Conservation (phyloP, 73 alveolate genomes). For the Tetrahymena thermophila region DNA sequence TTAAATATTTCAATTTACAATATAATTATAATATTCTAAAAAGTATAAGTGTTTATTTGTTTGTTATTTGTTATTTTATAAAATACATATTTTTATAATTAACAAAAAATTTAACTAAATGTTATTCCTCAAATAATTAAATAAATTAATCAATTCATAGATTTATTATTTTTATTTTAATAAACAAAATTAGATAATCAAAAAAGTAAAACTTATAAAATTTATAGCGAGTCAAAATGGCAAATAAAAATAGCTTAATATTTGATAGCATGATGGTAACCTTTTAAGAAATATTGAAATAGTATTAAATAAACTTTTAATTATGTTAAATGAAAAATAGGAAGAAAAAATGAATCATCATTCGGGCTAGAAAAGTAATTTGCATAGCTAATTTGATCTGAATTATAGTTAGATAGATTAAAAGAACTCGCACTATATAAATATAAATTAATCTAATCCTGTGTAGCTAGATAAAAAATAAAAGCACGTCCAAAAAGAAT, state of each 20-base stretch:
- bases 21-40: background rate
- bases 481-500: background rate
- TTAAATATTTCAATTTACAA: background rate
- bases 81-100: no score
- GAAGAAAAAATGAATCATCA: background rate
- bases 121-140: no score
- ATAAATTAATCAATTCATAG: no score
- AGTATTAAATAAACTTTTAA: background rate
- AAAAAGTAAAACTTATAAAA: background rate
- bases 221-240: background rate
- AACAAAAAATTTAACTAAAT: no score
- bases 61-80: no score
- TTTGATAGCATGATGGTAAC: background rate
- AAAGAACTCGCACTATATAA: background rate
- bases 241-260: background rate
- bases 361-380: background rate
- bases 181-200: background rate
- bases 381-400: background rate
- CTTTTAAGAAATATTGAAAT: background rate
- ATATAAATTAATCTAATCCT: background rate
- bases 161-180: no score
- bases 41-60: background rate
- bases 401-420: background rate
- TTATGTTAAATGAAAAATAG: background rate
- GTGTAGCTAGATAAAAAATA: background rate